phyloP scores from a whole-genome alignment of 305 asterid genomes.

The Withania somnifera region DNA sequence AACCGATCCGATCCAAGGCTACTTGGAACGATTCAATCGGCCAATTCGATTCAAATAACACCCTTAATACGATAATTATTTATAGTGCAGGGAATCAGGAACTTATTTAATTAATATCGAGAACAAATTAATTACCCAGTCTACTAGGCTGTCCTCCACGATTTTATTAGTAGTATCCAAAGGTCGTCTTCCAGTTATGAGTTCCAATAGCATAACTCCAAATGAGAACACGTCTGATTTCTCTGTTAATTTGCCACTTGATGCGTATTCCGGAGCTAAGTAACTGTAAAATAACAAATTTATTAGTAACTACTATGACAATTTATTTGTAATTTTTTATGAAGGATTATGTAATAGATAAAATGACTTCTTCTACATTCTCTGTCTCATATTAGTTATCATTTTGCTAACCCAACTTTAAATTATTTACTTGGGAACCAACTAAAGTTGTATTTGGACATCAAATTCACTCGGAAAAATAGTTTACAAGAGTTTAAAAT shows the following conservation, averaged over 20 bases:
- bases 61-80: no score
- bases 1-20: no score
- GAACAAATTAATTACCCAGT: conserved; percentile 34
- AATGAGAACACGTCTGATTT: conserved; percentile 53
- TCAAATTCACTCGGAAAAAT: no score
- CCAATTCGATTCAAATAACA: no score
- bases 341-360: not conserved
- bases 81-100: not conserved
- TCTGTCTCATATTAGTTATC: not conserved
- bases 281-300: conserved; percentile 17
- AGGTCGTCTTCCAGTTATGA: conserved; percentile 42
- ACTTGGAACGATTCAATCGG: no score
- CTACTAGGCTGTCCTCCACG: conserved; percentile 51
- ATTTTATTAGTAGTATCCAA: conserved; percentile 25
- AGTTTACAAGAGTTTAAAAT: not conserved
- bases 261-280: conserved; percentile 51
- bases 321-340: not conserved
- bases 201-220: conserved; percentile 53
- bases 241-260: conserved; percentile 43
- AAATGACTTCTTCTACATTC: not conserved
- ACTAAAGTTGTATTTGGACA: no score
- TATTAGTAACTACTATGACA: not conserved
- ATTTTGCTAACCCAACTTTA: no score
- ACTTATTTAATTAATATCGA: not conserved
- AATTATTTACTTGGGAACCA: no score